phyloP scores from a whole-genome alignment of 441 rosid genomes.

The Erodium chrysanthum region DNA sequence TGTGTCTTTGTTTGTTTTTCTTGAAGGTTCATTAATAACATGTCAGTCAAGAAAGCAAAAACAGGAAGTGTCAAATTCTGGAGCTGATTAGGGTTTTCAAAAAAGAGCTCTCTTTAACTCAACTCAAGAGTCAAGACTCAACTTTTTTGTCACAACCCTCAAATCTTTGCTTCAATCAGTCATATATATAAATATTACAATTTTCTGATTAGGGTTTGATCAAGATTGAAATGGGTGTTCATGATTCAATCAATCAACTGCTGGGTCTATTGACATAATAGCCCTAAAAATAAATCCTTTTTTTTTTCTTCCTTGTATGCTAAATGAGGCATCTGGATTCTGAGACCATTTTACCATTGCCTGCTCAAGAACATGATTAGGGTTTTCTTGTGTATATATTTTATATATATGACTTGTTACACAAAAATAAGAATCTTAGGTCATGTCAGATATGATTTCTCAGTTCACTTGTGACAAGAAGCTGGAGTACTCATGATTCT shows the following conservation, averaged over 20 bases:
- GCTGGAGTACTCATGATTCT: conserved; percentile 16
- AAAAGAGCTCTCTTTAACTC: too few species aligned
- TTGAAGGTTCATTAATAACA: neutral
- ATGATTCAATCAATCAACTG: neutral
- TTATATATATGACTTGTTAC: conserved; percentile 17
- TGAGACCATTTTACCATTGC: conserved; percentile 13
- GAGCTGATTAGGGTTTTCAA: conserved; percentile 26
- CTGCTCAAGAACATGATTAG: conserved; percentile 20
- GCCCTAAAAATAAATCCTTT: too few species aligned
- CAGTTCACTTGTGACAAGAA: conserved; percentile 21
- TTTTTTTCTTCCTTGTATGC: neutral
- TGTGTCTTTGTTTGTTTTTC: neutral
- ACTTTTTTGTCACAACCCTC: neutral
- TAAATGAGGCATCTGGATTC: neutral
- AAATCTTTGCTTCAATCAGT: too few species aligned
- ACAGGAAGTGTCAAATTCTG: conserved; percentile 9
- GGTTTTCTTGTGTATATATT: conserved; percentile 16
- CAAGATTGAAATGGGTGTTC: conserved; percentile 11
- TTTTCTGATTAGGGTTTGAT: neutral
- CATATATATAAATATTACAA: neutral
- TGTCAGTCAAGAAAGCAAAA: conserved; percentile 8
- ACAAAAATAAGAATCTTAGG: conserved; percentile 25
- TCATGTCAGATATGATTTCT: conserved; percentile 32
- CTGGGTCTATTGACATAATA: neutral
- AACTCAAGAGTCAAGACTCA: neutral